Conservation (phyloP, 208 protist species). For the Crithidia mellificae region DNA sequence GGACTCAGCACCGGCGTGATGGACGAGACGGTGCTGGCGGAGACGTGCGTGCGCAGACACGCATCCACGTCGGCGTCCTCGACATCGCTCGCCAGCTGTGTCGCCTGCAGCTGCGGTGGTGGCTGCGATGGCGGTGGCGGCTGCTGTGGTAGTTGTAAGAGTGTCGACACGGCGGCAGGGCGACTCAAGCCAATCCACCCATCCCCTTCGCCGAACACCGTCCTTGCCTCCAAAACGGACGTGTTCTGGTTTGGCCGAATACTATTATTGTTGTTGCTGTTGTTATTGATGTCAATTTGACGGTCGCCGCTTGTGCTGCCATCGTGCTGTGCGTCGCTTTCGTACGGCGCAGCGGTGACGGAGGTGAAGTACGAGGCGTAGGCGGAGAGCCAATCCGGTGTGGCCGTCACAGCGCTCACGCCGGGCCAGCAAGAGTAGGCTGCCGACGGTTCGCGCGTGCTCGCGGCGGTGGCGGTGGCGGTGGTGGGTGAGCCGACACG, state of each 20-base stretch:
- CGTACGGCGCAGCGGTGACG: background rate
- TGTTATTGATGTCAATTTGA: background rate
- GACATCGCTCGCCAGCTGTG: background rate
- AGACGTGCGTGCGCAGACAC: slow-evolving; percentile 15
- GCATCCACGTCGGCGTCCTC: slow-evolving; percentile 6
- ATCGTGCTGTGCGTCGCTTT: no score
- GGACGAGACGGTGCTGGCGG: slow-evolving; percentile 16
- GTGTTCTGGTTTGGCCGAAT: no score
- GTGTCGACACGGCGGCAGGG: background rate
- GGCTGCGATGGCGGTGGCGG: background rate
- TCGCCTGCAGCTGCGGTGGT: background rate
- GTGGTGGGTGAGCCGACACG: background rate
- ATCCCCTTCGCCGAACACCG: background rate
- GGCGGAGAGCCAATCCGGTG: slow-evolving; percentile 29
- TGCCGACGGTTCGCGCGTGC: background rate
- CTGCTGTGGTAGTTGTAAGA: background rate
- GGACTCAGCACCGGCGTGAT: slow-evolving; percentile 14
- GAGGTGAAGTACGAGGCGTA: slow-evolving; percentile 23
- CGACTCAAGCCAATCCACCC: slow-evolving; percentile 3
- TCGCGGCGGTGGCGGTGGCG: background rate
- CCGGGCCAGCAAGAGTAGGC: background rate
- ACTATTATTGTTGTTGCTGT: background rate
- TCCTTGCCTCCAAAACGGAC: background rate
- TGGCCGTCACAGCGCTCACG: background rate
- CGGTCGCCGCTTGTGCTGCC: background rate